Conservation (phyloP, 106 monocot genomes). For the Iris macrosiphon region DNA sequence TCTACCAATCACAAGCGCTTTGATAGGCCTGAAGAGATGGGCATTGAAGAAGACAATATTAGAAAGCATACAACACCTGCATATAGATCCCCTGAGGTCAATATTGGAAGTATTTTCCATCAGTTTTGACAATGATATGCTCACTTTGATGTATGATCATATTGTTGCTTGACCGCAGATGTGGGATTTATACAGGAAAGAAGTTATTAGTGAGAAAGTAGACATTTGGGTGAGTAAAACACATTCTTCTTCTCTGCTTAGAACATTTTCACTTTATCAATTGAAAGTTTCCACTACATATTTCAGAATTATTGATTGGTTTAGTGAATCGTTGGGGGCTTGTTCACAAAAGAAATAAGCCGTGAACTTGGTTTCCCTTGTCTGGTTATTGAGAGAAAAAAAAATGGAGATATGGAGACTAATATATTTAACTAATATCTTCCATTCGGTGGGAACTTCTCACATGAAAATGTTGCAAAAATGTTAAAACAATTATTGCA, state of each 20-base stretch:
- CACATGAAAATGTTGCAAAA: too few species aligned
- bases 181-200: conserved; percentile 81
- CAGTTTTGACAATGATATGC: neutral
- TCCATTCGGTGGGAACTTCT: too few species aligned
- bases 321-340: too few species aligned
- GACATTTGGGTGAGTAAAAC: conserved; percentile 66
- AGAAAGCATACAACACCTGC: conserved; percentile 82
- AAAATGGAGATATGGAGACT: too few species aligned
- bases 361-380: too few species aligned
- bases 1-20: conserved; percentile 79
- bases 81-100: conserved; percentile 57
- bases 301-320: too few species aligned
- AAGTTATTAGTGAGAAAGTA: conserved; percentile 79
- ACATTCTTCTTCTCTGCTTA: neutral
- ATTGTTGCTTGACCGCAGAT: conserved; percentile 32
- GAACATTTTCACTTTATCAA: too few species aligned
- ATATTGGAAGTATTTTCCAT: neutral
- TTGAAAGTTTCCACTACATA: too few species aligned
- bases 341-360: too few species aligned
- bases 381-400: too few species aligned
- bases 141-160: neutral
- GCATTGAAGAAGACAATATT: conserved; percentile 77
- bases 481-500: too few species aligned
- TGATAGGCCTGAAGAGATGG: conserved; percentile 76
- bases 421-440: too few species aligned